Percentiles rank a stretch among this genome's conserved stretches.
phyloP scores from a whole-genome alignment of 2,329 filamentous ascomycete genomes.

The Bipolaris gigantea region DNA sequence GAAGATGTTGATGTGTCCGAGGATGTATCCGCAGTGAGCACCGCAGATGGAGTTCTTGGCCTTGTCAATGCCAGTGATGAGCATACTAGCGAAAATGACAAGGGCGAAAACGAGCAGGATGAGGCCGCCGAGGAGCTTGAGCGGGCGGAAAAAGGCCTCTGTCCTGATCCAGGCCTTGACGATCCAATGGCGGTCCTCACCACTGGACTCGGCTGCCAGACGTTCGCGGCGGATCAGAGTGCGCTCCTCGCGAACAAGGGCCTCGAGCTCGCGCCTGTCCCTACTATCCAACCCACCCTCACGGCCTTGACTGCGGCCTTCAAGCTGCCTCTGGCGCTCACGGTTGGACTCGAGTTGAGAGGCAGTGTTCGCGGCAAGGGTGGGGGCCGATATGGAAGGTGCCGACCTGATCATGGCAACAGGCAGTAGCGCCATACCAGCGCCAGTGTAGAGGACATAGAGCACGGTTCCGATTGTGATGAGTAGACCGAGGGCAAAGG shows the following conservation, averaged over 20 bases:
- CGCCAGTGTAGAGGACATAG: conserved; percentile 85
- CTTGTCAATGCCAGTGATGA: conserved; percentile 95
- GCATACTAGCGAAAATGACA: conserved; percentile 85
- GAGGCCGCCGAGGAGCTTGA: conserved; percentile 85
- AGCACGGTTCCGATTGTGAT: conserved; percentile 83
- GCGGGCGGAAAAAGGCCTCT: conserved; percentile 78
- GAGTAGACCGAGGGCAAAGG: conserved; percentile 85
- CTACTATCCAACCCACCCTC: conserved; percentile 76
- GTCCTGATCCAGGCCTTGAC: conserved; percentile 77
- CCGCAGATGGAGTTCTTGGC: conserved; percentile 94
- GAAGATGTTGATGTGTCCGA: conserved; percentile 86
- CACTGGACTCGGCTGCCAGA: conserved; percentile 78
- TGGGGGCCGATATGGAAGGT: conserved; percentile 79
- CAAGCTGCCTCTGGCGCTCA: conserved; percentile 88
- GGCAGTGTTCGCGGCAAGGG: conserved; percentile 74
- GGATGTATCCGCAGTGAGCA: conserved; percentile 84
- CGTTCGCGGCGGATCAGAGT: conserved; percentile 88
- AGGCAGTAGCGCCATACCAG: conserved; percentile 85
- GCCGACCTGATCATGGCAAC: conserved; percentile 90
- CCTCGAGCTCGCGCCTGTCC: conserved; percentile 85
- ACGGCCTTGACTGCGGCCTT: conserved; percentile 78
- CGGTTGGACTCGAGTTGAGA: conserved; percentile 83
- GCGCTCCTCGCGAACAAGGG: conserved; percentile 84
- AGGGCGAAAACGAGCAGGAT: conserved; percentile 73
- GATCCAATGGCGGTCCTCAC: conserved; percentile 74